Base-by-base conservation (phyloP, 2,329 filamentous ascomycete genomes). In the Rugonectria rugulosa region DNA sequence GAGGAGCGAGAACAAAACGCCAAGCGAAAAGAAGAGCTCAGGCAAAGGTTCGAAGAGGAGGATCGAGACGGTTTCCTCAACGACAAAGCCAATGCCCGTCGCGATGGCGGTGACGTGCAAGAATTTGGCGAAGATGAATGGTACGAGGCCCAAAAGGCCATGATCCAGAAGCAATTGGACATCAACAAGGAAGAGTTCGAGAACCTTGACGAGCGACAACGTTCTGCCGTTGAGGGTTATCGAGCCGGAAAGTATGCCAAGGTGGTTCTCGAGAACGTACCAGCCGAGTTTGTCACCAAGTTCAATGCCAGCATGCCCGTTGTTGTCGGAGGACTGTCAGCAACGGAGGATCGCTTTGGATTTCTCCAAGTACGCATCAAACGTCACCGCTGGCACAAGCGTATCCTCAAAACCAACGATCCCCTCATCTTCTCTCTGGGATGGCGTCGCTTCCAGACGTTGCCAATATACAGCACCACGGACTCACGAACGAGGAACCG, bases 301-400 rank as follows among this genome's bases (percentile, higher is more conserved):
- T 99, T 98, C 79, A 86, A 91, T 68, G 84, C 93, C 12, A 87
- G 87, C 45, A 89, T 88, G 71, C 95, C 95, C 15, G 82, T 99
- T 56, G 85, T 99, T 46, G 83, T 98, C 26, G 95, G 95, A 46
- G 96, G 95, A n/a, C 81, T 99, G 32, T 89, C 92, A 10, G 85
- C 95, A 7, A 97, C 94, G 0, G 95, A 99, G 74, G 93, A 98
- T 73, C 88, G 96, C 45, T 97, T 97, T 72, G 96, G 95, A 8
- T 98, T 90, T 70, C 88, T 98, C 8, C 95, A 99, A 74, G 88
- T 97, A 54, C 88, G 96, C 45, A 96, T 99, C 80, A 99, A 99
- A 83, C 86, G 92, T 49, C 95, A 99, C 74, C 84, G 95, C 63
- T 99, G 96, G 96, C 95, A 99, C 79, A 97, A 97, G 84, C 96